Evolutionary conservation across 331 rosid species (phyloP).

Genomic region (Quercus lobata): DNA sequence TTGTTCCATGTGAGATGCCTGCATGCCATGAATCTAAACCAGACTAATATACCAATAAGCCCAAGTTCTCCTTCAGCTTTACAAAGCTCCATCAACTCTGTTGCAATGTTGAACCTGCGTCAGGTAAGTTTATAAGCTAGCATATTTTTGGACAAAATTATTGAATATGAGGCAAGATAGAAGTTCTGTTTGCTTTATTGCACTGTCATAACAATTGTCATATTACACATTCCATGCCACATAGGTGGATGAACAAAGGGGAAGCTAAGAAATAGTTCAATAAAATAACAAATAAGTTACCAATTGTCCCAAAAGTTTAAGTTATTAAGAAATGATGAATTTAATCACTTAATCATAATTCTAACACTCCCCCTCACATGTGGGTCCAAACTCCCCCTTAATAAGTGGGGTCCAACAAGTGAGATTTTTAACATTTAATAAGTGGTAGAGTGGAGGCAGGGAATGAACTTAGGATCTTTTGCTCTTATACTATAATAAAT

Average conservation of each 20-base stretch:
- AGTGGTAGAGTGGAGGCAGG: too few species aligned
- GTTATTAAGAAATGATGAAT: too few species aligned
- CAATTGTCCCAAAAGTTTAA: too few species aligned
- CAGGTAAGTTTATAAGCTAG: background rate
- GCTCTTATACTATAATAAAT: too few species aligned
- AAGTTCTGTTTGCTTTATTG: background rate
- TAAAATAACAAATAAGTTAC: background rate
- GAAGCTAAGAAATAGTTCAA: background rate
- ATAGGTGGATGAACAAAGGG: background rate
- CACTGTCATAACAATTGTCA: background rate
- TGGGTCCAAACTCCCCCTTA: too few species aligned
- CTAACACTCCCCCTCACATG: too few species aligned
- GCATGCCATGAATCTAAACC: slow-evolving; percentile 40
- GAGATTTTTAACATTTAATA: too few species aligned
- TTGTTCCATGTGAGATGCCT: slow-evolving; percentile 41
- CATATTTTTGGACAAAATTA: background rate
- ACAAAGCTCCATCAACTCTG: slow-evolving; percentile 22
- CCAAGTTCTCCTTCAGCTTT: slow-evolving; percentile 29
- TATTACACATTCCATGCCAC: background rate
- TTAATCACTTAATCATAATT: too few species aligned
- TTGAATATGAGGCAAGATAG: background rate
- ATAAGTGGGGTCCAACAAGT: too few species aligned
- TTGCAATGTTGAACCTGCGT: slow-evolving; percentile 32
- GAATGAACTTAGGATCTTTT: too few species aligned
- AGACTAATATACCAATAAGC: slow-evolving; percentile 31